Evolutionary conservation across 805 yeast species (phyloP), one percentile per base, ranked within the genome.

Genomic region (Kodamaea kaohsiungensis): DNA sequence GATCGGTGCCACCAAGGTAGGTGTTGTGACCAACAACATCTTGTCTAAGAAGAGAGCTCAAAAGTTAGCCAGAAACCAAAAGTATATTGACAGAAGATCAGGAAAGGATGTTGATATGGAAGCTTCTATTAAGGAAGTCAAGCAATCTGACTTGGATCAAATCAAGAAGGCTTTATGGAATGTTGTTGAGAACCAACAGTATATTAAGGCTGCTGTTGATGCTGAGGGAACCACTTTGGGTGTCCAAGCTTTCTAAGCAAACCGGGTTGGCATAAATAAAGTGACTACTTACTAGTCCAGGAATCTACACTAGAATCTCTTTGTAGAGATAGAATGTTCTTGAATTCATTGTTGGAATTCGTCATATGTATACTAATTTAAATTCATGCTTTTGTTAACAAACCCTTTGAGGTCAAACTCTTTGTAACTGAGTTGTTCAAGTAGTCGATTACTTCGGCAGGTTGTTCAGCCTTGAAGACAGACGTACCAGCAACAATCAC

Each of bases 401-500:
- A 52, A 12, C 58, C 55, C 40, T 49, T 52, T 30, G 52, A 33
- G 18, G 51, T 65, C 63, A 87, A 72, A 58, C 76, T 78, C 5
- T 67, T 69, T 30, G 73, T 70, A 37, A 92, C 97, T 33, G 84
- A 78, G 25, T 68, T 75, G 64, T 91, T 85, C 75, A 92, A 77
- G 62, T 80, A 79, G 49, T 75, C 75, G 61, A 95, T 92, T 61
- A 91, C 88, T 60, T 84, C 88, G 9, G 75, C 75, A 17, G 98
- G 97, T 60, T 87, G 86, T 9, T 80, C 77, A 7, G 98, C 96
- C 55, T 86, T 85, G 76, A 92, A 95, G 13, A 93, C 96, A 49
- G 96, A 82, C 13, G 98, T 93, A 46, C 99, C 99, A 2, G 99
- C 98, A 48, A 95, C 99, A 66, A 95, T 91, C 48, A 92, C 97